Evolutionary conservation across 2,329 filamentous ascomycete species (phyloP).

Genomic region (Sclerotiophoma versabilis): DNA sequence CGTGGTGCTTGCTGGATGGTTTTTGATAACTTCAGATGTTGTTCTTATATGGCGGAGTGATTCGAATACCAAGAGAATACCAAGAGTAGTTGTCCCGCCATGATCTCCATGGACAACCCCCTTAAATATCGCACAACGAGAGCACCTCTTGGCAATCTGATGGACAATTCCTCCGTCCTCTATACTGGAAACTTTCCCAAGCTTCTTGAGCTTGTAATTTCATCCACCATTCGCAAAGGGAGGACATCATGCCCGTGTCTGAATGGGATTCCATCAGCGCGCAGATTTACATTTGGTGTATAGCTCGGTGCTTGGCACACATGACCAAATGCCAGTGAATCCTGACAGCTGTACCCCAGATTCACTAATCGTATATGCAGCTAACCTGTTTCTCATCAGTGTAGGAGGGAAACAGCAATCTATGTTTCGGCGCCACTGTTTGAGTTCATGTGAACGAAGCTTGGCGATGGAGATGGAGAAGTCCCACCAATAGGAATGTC

Average conservation of each 20-base stretch:
- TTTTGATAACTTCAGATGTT: background rate
- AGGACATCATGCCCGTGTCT: constrained; percentile 7
- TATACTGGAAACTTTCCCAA: constrained; percentile 12
- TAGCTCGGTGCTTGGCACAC: constrained; percentile 13
- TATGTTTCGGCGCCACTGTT: constrained; percentile 24
- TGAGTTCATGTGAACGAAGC: constrained; percentile 20
- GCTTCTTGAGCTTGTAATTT: constrained; percentile 7
- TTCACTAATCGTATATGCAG: constrained; percentile 8
- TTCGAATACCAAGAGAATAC: constrained; percentile 18
- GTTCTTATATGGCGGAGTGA: constrained; percentile 19
- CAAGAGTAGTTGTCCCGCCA: constrained; percentile 12
- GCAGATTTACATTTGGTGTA: constrained; percentile 5
- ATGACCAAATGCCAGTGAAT: constrained; percentile 8
- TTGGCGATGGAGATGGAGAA: constrained; percentile 25
- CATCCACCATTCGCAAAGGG: constrained; percentile 32
- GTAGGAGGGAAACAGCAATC: constrained; percentile 21
- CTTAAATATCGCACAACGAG: constrained; percentile 27
- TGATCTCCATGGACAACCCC: constrained; percentile 19
- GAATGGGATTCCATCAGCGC: constrained; percentile 1
- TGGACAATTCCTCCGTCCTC: constrained; percentile 22
- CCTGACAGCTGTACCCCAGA: constrained; percentile 16
- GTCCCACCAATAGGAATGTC: constrained; percentile 36
- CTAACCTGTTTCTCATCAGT: constrained; percentile 9
- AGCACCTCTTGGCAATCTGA: constrained; percentile 14
- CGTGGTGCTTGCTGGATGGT: constrained; percentile 14